These are phyloP conservation scores for Lecanicillium sp. DNA, from an alignment of 2,329 filamentous ascomycete genomes.

Conservation along the genomic window DNA sequence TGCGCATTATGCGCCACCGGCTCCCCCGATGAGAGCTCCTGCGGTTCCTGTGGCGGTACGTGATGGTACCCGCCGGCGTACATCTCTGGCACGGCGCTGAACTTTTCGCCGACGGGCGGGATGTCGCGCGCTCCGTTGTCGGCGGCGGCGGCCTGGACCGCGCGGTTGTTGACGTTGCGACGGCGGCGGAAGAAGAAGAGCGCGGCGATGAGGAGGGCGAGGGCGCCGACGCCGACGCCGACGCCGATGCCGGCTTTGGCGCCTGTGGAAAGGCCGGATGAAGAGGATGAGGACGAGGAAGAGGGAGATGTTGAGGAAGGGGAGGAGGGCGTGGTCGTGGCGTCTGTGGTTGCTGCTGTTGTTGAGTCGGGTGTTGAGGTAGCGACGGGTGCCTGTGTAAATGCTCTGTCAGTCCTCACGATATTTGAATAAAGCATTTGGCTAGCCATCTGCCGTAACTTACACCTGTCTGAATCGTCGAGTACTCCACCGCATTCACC, in stretches of 20 bases:
- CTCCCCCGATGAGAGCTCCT: constrained; percentile 14
- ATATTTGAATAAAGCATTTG: too few species aligned
- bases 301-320: constrained; percentile 11
- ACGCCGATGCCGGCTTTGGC: constrained; percentile 27
- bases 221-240: constrained; percentile 22
- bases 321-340: not conserved
- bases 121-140: not conserved
- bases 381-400: not conserved
- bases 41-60: not conserved
- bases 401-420: too few species aligned
- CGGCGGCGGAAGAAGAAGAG: constrained; percentile 26
- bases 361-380: constrained; percentile 8
- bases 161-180: not conserved
- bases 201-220: constrained; percentile 19
- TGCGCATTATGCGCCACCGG: constrained; percentile 1
- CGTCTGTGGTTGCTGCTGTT: constrained; percentile 13
- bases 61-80: not conserved
- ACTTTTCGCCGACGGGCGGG: not conserved
- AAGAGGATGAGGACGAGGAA: too few species aligned
- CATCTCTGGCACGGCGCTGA: not conserved
- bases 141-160: not conserved
- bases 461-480: constrained; percentile 27
- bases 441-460: not conserved
- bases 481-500: constrained; percentile 28
- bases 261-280: constrained; percentile 22